Evolutionary conservation across 768 basidiomycete genomes (phyloP).

Genomic region (Infundibulicybe gibba): DNA sequence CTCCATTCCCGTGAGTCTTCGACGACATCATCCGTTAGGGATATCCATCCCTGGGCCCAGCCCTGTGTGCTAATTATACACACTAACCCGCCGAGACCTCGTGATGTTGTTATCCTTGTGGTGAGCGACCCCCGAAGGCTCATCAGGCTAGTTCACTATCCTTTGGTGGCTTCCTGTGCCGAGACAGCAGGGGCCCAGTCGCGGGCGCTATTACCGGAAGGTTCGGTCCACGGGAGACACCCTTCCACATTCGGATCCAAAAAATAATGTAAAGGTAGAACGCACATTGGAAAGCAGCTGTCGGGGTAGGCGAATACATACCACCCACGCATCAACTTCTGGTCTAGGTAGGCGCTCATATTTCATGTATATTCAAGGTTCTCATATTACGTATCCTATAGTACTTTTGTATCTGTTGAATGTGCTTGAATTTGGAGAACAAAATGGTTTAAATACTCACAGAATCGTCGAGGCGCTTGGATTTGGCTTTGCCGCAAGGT

Average conservation of each 20-base stretch:
- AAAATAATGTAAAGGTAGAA: conserved; percentile 54
- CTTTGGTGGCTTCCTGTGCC: conserved; percentile 24
- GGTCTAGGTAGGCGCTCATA: conserved; percentile 52
- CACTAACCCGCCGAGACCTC: too few relatives aligned
- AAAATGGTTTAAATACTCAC: conserved; percentile 68
- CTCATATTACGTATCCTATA: conserved; percentile 9
- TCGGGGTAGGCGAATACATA: conserved; percentile 76
- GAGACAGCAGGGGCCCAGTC: conserved; percentile 58
- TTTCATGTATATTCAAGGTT: not conserved
- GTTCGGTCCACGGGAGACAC: conserved; percentile 74
- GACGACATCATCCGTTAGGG: too few relatives aligned
- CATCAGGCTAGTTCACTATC: conserved; percentile 51
- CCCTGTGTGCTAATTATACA: too few relatives aligned
- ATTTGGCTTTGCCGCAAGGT: conserved; percentile 57
- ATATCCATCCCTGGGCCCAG: too few relatives aligned
- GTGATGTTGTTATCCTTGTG: too few relatives aligned
- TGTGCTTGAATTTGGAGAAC: conserved; percentile 52
- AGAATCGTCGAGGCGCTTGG: conserved; percentile 83
- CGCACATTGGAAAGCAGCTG: conserved; percentile 79
- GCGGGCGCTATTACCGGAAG: conserved; percentile 72
- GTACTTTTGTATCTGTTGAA: conserved; percentile 94
- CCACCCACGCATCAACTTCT: conserved; percentile 79
- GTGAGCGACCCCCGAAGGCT: conserved; percentile 72
- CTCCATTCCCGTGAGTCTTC: too few relatives aligned
- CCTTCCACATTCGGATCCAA: conserved; percentile 70